Conservation (phyloP, 2,329 filamentous ascomycete species). For the Epichloe sp. region DNA sequence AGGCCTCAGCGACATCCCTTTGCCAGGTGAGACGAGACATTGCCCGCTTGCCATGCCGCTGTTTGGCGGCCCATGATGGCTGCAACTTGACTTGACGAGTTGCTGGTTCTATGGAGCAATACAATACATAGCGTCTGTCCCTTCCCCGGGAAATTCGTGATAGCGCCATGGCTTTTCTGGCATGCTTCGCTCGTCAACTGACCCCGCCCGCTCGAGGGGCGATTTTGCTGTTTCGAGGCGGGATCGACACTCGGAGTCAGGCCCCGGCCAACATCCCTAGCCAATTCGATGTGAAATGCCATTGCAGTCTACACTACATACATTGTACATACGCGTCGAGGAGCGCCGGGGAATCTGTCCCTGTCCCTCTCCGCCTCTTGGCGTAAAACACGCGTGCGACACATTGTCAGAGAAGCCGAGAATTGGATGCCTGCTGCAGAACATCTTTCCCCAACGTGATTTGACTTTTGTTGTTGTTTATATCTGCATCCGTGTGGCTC, state of each 20-base stretch:
- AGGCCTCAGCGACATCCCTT: background rate
- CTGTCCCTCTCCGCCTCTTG: no score
- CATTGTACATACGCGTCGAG: no score
- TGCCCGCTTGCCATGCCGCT: background rate
- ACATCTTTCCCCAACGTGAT: no score
- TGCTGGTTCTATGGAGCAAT: background rate
- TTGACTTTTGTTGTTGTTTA: no score
- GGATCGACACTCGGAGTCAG: background rate
- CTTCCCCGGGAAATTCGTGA: background rate
- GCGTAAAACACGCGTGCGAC: background rate
- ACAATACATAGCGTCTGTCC: background rate
- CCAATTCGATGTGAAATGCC: background rate
- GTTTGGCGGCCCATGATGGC: background rate
- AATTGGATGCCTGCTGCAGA: background rate
- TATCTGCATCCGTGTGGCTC: no score
- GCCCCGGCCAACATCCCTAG: background rate
- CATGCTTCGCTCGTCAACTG: background rate
- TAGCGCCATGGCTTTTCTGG: background rate
- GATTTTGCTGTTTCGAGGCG: background rate
- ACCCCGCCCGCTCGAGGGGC: background rate
- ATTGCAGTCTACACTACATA: no score
- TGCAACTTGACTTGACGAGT: background rate
- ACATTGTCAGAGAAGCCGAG: background rate
- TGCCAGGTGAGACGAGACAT: background rate
- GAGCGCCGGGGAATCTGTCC: no score